These are phyloP conservation scores for Piper betle DNA, from an alignment of 164 flowering plant genomes.

Conservation along the genomic window DNA sequence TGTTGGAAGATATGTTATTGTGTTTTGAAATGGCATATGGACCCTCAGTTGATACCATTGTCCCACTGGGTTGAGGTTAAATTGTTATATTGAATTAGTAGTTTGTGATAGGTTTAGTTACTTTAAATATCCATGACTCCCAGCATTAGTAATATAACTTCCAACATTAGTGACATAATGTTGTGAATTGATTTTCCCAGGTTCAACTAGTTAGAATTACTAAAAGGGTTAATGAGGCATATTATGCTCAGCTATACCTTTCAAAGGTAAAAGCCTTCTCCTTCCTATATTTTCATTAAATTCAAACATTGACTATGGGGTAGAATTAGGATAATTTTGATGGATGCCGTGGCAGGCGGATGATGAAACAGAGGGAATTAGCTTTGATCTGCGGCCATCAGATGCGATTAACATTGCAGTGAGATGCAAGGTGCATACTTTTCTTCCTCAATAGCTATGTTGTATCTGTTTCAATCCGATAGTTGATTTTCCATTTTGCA, in stretches of 20 bases:
- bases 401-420: conserved; percentile 99
- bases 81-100: too few species aligned
- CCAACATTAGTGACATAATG: not conserved
- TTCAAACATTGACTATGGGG: not conserved
- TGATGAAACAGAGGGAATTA: conserved; percentile 40
- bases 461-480: too few species aligned
- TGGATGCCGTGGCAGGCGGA: conserved; percentile 34
- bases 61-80: too few species aligned
- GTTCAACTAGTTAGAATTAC: conserved; percentile 90
- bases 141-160: too few species aligned
- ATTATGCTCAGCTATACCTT: conserved; percentile 81
- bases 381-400: conserved; percentile 95
- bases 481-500: not conserved
- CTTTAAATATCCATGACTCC: too few species aligned
- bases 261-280: conserved; percentile 36
- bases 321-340: not conserved
- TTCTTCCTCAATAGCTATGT: too few species aligned
- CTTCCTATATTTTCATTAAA: not conserved
- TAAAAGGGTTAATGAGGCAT: conserved; percentile 94
- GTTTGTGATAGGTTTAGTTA: too few species aligned
- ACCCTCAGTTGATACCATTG: too few species aligned
- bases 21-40: too few species aligned
- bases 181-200: conserved; percentile 22
- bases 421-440: conserved; percentile 74
- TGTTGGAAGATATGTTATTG: too few species aligned